Conservation (phyloP, 2,329 filamentous ascomycete species). For the Arthrinium phaeospermum region DNA sequence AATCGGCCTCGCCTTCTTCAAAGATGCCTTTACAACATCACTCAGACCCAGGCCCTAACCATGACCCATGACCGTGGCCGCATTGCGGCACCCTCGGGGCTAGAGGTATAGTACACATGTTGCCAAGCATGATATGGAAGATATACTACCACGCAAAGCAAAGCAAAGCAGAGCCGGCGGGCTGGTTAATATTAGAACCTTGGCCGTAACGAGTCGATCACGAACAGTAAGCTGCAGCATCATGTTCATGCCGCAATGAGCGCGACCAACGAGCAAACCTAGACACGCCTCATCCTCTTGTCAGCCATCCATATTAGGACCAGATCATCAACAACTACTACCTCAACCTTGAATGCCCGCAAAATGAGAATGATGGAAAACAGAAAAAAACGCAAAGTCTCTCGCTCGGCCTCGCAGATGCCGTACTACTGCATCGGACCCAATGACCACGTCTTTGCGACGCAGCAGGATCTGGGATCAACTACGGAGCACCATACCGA, state of each 20-base stretch:
- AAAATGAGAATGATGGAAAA: background rate
- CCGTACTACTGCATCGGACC: background rate
- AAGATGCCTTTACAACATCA: background rate
- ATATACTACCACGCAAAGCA: background rate
- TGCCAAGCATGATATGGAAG: background rate
- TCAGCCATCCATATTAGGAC: background rate
- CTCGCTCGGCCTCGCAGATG: background rate
- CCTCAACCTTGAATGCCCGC: background rate
- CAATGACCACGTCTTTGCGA: background rate
- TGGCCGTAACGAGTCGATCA: background rate
- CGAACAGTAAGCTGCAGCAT: slow-evolving; percentile 4
- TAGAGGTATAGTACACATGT: background rate
- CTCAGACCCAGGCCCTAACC: background rate
- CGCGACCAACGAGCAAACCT: background rate
- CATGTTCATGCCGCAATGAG: slow-evolving; percentile 9
- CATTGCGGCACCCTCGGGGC: background rate
- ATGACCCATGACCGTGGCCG: background rate
- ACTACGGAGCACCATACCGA: background rate
- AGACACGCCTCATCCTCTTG: slow-evolving; percentile 9
- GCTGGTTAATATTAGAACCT: slow-evolving; percentile 9
- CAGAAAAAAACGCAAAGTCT: background rate
- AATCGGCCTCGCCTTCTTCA: slow-evolving; percentile 8
- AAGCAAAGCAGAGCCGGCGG: background rate
- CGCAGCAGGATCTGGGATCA: slow-evolving; percentile 5
- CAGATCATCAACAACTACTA: background rate